A percentile compares a stretch with the other conserved stretches of the same genome.
phyloP scores from a whole-genome alignment of 2,329 filamentous ascomycete species.

The Calonectria pauciramosa region DNA sequence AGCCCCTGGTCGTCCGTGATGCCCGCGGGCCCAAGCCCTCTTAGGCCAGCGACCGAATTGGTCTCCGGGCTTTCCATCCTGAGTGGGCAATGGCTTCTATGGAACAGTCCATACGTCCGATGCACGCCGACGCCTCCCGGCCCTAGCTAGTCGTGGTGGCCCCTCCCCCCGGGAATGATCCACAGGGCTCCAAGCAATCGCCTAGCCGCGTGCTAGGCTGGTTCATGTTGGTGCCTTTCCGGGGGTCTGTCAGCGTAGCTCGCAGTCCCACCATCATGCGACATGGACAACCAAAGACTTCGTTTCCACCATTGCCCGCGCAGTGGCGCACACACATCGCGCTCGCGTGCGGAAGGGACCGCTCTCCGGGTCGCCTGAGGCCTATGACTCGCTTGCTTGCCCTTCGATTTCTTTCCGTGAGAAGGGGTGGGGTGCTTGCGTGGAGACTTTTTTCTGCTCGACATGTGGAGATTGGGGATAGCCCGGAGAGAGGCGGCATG shows the following conservation, averaged over 20 bases:
- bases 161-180: background rate
- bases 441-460: background rate
- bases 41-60: constrained; percentile 29
- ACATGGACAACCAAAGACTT: constrained; percentile 23
- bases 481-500: background rate
- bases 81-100: constrained; percentile 35
- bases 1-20: constrained; percentile 12
- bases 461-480: background rate
- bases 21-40: constrained; percentile 27
- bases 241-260: constrained; percentile 34
- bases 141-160: constrained; percentile 30
- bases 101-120: constrained; percentile 38
- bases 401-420: background rate
- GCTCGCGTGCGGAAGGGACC: background rate
- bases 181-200: constrained; percentile 30
- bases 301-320: constrained; percentile 16
- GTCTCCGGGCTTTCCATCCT: constrained; percentile 29
- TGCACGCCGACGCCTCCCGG: constrained; percentile 32
- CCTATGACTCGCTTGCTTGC: constrained; percentile 18
- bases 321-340: constrained; percentile 11
- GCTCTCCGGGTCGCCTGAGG: background rate
- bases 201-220: constrained; percentile 13
- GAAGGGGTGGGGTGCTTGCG: background rate
- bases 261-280: constrained; percentile 38
- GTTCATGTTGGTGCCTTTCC: constrained; percentile 20